Conservation (phyloP, 169 alveolate species). For the Blepharisma undulans region DNA sequence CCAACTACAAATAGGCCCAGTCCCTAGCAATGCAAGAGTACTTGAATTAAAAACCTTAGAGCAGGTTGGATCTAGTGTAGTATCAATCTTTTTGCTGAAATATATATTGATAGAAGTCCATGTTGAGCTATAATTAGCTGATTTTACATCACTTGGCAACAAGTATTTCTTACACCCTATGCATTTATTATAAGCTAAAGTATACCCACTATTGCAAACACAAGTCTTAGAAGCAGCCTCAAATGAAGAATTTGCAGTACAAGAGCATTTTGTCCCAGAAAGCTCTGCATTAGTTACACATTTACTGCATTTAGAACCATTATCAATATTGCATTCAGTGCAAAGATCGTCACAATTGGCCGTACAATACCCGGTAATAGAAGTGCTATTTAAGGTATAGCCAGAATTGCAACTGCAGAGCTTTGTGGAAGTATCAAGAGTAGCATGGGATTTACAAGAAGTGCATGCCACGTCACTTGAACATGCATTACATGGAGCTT, state of each 20-base stretch:
- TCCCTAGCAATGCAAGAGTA: no score
- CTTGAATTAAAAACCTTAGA: no score
- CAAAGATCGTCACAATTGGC: no score
- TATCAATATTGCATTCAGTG: no score
- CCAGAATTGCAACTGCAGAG: no score
- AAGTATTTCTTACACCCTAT: not conserved
- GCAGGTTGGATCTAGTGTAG: not conserved
- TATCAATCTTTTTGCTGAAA: not conserved
- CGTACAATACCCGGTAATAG: no score
- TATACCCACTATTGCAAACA: not conserved
- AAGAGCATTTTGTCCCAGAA: not conserved
- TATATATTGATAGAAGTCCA: not conserved
- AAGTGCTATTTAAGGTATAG: no score
- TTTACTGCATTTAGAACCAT: not conserved
- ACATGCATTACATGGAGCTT: no score
- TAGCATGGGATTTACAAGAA: no score
- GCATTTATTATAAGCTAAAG: not conserved
- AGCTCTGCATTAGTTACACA: not conserved
- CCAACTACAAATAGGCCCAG: no score
- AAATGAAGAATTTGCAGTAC: not conserved
- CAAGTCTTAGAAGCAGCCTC: not conserved
- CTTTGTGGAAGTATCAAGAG: no score
- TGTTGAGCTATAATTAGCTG: not conserved
- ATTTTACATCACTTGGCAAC: not conserved
- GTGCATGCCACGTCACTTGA: no score